Evolutionary conservation across 2,329 filamentous ascomycete genomes (phyloP), one percentile per base, ranked within the genome.

Genomic region (Coniella lustricola): DNA sequence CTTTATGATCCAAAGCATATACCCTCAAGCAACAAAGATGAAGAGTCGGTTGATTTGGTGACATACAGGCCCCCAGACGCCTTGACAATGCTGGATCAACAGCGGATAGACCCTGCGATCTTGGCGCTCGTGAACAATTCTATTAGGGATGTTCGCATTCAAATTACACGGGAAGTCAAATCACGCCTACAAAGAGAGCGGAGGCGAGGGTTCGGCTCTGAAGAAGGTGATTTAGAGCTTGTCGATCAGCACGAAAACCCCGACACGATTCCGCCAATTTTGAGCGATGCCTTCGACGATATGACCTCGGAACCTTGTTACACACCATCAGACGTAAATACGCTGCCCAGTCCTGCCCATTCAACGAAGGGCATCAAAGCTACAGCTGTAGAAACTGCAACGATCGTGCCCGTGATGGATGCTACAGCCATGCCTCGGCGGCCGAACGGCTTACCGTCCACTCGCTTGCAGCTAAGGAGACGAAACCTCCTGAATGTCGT

Each of bases 51-150:
- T 31, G 68, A 74, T 56, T 77, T 75, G 72, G 67, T 62, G 33
- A 60, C 65, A 44, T 76, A 74, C 53, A 64, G 68, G 3, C 72
- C 73, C 3, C 76, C 76, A 0, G 55, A 58, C 10, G 67, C 65
- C 1, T 58, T 80, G 7, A 60, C 50, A 4, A 62, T 67, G 25
- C 56, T 63, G 0, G 63, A 67, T 14, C 66, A 67, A 10, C 25
- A 29, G 33, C 55, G 66, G 45, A 64, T 64, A 0, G 68, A 70
- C 2, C 64, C 70, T 3, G 59, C 70, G 7, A 60, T 78, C 2
- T 54, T 62, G 3, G 62, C 67, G 7, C 55, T 79, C 14, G 55
- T 77, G 9, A 54, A 61, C 13, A 57, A 66, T 2, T 76, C 76
- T 2, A 66, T 79, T 16, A 66, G 69, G 4, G 74, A 66, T 17